Base-by-base conservation (phyloP, 1,284 basidiomycete genomes). In the Ganoderma boninense region DNA sequence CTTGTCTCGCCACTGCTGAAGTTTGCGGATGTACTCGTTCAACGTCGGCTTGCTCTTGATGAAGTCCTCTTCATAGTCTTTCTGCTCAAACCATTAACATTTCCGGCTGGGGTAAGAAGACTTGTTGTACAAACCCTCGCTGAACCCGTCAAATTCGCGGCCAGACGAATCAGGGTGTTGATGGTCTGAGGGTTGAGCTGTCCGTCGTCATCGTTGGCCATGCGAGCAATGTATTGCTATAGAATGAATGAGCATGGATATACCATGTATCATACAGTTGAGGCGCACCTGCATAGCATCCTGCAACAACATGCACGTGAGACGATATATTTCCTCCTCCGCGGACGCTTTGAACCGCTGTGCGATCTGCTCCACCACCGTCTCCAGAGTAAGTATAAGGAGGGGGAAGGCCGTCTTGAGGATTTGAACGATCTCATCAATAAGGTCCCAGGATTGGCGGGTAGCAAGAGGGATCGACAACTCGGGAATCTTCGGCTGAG, bases 381-480 rank as follows among this genome's bases (percentile, higher is more conserved):
- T 98, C 83, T 99, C 98, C 87, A 99, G 89, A 67, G 96, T 98
- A 42, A 99, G 86, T 35, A 97, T 95, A 29, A 99, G 88, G 20
- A 99, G 87, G 0, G 98, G 98, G 86, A 98, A 98, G 1, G 96
- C 94, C 0, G 97, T 99, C 85, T 99, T 99, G 77, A 99, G 87
- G 67, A 97, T 93, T 78, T 97, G 94, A 62, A 97, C 90, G 72
- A 99, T 92, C 78, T 99, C 98, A 62, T 99, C 98, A 18, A 98
- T 92, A 77, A 95, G 90, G 70, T 99, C 97, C 89, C 92, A 96
- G 40, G 95, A 91, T 76, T 94, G 93, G 35, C 94, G 90, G 54
- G 84, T 80, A 4, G 87, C 86, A 66, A 79, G 69, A 20, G 81
- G 67, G 11, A 74, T 67, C 18, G 67, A 44, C 13, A 73, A 60